Evolutionary conservation across 1,284 basidiomycete species (phyloP).

Genomic region (Cryptococcus sp.): DNA sequence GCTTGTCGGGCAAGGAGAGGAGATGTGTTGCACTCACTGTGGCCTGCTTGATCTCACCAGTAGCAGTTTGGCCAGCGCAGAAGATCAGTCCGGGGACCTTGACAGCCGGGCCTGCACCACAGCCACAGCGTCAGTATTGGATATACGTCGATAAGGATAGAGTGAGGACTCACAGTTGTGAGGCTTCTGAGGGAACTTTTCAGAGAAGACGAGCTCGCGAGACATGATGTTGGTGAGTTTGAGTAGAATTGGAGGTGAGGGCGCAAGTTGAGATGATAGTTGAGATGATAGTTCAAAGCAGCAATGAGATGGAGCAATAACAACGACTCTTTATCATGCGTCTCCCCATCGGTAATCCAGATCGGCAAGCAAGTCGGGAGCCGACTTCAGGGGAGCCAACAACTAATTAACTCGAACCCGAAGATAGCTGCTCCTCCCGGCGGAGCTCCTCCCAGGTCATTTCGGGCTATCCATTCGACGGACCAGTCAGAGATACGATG

Average conservation of each 20-base stretch:
- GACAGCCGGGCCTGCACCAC: constrained; percentile 30
- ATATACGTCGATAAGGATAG: neutral
- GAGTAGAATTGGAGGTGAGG: neutral
- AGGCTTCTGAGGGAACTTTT: constrained; percentile 40
- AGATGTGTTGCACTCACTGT: constrained; percentile 21
- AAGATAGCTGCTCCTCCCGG: too few species aligned
- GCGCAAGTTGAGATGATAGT: neutral
- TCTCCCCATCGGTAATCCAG: too few species aligned
- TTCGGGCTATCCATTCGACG: too few species aligned
- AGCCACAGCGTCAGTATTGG: neutral
- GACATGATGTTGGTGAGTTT: constrained; percentile 4
- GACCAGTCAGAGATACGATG: too few species aligned
- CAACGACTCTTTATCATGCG: too few species aligned
- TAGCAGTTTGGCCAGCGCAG: constrained; percentile 38
- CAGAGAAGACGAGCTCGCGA: constrained; percentile 28
- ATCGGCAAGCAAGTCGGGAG: too few species aligned
- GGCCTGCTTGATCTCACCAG: constrained; percentile 37
- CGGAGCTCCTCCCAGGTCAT: too few species aligned
- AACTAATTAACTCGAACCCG: too few species aligned
- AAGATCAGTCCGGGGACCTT: constrained; percentile 43
- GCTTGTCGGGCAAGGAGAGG: too few species aligned
- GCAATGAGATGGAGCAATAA: too few species aligned
- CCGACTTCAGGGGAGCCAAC: too few species aligned
- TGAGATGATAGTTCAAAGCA: neutral
- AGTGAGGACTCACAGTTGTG: constrained; percentile 32